phyloP scores from a whole-genome alignment of 345 rosid genomes.

The Camelina hispida region DNA sequence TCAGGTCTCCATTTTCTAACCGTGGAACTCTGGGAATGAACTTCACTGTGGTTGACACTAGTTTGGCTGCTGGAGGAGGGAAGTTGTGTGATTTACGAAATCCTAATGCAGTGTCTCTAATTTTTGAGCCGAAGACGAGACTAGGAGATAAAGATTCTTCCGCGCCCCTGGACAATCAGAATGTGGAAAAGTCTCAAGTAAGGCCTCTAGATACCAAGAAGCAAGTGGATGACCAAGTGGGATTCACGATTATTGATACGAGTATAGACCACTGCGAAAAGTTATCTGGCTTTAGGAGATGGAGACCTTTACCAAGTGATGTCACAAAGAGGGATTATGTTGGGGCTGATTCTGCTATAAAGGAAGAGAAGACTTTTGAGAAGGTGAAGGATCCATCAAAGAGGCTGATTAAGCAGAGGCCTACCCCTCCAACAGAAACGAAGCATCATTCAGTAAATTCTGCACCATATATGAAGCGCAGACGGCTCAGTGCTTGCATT shows the following conservation, averaged over 20 bases:
- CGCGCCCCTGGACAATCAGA: constrained; percentile 25
- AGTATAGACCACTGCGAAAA: constrained; percentile 55
- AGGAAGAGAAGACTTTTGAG: constrained; percentile 44
- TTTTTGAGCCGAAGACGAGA: constrained; percentile 41
- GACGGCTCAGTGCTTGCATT: constrained; percentile 60
- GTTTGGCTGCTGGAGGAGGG: constrained; percentile 53
- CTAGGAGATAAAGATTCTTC: constrained; percentile 38
- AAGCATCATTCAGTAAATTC: constrained; percentile 43
- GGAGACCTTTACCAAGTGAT: constrained; percentile 51
- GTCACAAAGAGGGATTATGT: constrained; percentile 7
- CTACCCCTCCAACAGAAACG: constrained; percentile 50
- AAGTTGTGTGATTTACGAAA: constrained; percentile 54
- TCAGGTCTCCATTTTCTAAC: constrained; percentile 62
- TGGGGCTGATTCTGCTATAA: constrained; percentile 36
- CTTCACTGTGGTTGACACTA: constrained; percentile 69
- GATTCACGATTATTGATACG: constrained; percentile 63
- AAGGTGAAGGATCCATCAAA: constrained; percentile 44
- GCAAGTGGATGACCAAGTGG: constrained; percentile 38
- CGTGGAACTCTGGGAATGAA: constrained; percentile 46
- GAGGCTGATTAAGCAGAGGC: constrained; percentile 52
- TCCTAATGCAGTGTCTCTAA: constrained; percentile 45
- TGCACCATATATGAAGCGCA: constrained; percentile 54
- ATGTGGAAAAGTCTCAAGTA: constrained; percentile 37
- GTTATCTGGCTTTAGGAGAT: constrained; percentile 47
- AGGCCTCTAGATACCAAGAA: constrained; percentile 43